Evolutionary conservation across 1,139 yeast genomes (phyloP).

Genomic region (Suhomyces chickasaworum): DNA sequence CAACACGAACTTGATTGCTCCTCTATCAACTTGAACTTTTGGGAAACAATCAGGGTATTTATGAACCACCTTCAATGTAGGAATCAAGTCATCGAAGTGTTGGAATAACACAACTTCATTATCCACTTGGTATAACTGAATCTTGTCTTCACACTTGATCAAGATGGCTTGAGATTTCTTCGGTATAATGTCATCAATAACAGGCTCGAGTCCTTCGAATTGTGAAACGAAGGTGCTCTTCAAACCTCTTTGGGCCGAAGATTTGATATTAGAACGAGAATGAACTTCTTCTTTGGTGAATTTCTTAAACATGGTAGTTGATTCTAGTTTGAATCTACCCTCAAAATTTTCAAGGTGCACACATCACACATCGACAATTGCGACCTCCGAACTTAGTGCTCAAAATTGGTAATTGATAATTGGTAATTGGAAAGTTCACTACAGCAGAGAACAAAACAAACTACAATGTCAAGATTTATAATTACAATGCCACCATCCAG

Average conservation of each 20-base stretch:
- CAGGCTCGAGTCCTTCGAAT: slow-evolving; percentile 71
- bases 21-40: slow-evolving; percentile 87
- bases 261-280: slow-evolving; percentile 87
- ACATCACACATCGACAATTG: slow-evolving; percentile 6
- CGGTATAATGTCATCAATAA: slow-evolving; percentile 81
- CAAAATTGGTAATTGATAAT: too few relatives aligned
- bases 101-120: slow-evolving; percentile 78
- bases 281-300: slow-evolving; percentile 86
- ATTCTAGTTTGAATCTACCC: not conserved
- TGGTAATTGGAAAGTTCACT: not conserved
- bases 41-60: slow-evolving; percentile 84
- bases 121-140: slow-evolving; percentile 75
- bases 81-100: slow-evolving; percentile 81
- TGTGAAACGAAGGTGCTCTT: slow-evolving; percentile 71
- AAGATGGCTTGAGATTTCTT: slow-evolving; percentile 85
- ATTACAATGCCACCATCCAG: slow-evolving; percentile 72
- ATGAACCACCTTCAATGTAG: slow-evolving; percentile 77
- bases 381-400: not conserved
- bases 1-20: slow-evolving; percentile 91
- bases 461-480: slow-evolving; percentile 58
- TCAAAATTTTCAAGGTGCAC: slow-evolving; percentile 4
- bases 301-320: slow-evolving; percentile 54
- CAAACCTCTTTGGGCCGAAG: slow-evolving; percentile 86
- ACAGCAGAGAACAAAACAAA: not conserved
- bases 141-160: slow-evolving; percentile 86